These are phyloP conservation scores for Oryza rufipogon DNA, from an alignment of 176 grass and related monocot genomes.

Conservation along the genomic window DNA sequence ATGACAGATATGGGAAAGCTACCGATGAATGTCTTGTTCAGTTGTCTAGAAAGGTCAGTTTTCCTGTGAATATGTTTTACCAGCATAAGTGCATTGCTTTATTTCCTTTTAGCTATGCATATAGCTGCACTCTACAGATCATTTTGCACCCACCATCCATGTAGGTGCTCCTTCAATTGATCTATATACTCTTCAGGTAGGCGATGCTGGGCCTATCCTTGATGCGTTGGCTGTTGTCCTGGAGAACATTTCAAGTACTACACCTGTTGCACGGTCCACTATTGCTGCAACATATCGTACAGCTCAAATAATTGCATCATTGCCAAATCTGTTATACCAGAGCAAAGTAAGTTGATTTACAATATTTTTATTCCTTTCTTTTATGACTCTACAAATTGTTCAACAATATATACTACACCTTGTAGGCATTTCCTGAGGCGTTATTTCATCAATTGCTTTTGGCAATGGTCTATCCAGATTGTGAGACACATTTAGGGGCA, in stretches of 20 bases:
- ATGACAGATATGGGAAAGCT: conserved; percentile 57
- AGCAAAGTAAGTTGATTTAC: conserved; percentile 69
- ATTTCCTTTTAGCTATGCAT: conserved; percentile 1
- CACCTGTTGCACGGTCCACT: conserved; percentile 65
- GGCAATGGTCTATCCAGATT: conserved; percentile 88
- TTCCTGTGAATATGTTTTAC: conserved; percentile 30
- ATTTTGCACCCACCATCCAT: conserved; percentile 25
- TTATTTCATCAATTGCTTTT: conserved; percentile 94
- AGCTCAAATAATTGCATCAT: conserved; percentile 81
- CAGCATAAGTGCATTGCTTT: neutral
- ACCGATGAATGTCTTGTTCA: conserved; percentile 87
- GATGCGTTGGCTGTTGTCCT: conserved; percentile 86
- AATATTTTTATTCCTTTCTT: conserved; percentile 20
- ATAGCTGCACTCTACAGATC: conserved; percentile 20
- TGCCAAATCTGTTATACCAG: conserved; percentile 80
- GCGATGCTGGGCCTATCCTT: conserved; percentile 93
- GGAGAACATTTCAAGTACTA: conserved; percentile 75
- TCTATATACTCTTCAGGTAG: conserved; percentile 61
- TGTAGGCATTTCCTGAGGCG: conserved; percentile 87
- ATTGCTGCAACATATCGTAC: conserved; percentile 84
- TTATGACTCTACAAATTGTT: conserved; percentile 9
- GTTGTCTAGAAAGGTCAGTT: conserved; percentile 73
- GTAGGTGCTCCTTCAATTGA: conserved; percentile 9
- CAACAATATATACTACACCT: conserved; percentile 25
- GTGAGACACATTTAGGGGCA: conserved; percentile 75